These are phyloP conservation scores for Dillenia turbinata DNA, from an alignment of 164 flowering plant genomes.

Conservation along the genomic window DNA sequence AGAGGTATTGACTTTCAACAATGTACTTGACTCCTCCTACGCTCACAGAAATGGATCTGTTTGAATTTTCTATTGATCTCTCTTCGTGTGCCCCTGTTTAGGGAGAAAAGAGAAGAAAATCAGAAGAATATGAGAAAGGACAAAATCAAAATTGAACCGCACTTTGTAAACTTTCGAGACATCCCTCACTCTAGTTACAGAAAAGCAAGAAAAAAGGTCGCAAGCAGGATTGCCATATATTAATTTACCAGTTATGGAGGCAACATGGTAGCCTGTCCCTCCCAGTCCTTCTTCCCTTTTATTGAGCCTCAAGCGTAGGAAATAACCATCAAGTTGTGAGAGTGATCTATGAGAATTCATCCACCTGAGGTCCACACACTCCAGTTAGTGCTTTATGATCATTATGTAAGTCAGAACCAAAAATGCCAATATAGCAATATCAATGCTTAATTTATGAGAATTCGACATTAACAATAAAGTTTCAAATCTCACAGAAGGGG, in stretches of 20 bases:
- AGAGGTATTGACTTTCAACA: slow-evolving; percentile 59
- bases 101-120: neutral
- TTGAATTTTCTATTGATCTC: slow-evolving; percentile 17
- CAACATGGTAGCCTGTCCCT: slow-evolving; percentile 74
- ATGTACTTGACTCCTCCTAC: slow-evolving; percentile 54
- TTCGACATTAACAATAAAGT: too few species aligned
- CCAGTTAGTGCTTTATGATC: neutral
- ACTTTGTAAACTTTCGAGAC: too few species aligned
- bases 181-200: neutral
- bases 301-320: slow-evolving; percentile 65
- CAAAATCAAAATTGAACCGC: neutral
- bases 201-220: neutral
- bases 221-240: too few species aligned
- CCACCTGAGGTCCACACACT: slow-evolving; percentile 42
- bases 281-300: slow-evolving; percentile 65
- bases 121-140: neutral
- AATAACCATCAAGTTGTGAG: slow-evolving; percentile 59
- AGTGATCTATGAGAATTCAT: slow-evolving; percentile 37
- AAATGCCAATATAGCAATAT: too few species aligned
- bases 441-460: too few species aligned
- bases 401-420: too few species aligned
- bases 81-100: slow-evolving; percentile 32
- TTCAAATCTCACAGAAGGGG: too few species aligned
- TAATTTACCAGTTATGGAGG: slow-evolving; percentile 57
- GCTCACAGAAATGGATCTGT: slow-evolving; percentile 36